Evolutionary conservation across 441 rosid species (phyloP).

Genomic region (Daphne laureola): DNA sequence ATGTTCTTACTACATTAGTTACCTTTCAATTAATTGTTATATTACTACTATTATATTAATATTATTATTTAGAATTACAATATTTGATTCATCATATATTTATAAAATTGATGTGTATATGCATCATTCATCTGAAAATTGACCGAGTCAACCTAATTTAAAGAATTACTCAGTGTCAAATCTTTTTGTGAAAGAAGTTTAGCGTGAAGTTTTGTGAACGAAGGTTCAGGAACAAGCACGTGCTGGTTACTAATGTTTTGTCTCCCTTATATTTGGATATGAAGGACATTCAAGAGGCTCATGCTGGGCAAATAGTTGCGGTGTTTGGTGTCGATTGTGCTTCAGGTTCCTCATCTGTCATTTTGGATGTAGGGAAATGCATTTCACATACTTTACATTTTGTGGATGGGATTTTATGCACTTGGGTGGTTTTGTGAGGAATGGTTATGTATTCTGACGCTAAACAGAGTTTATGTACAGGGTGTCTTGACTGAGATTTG

Average conservation of each 20-base stretch:
- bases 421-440: no score
- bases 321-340: conserved; percentile 98
- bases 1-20: no score
- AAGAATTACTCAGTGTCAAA: background rate
- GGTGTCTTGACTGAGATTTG: no score
- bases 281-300: conserved; percentile 97
- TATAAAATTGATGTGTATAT: no score
- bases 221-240: background rate
- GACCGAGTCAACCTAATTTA: conserved; percentile 2
- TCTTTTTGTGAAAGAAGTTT: conserved; percentile 2
- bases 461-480: no score
- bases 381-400: background rate
- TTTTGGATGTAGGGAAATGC: background rate
- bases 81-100: no score
- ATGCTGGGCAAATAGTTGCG: conserved; percentile 98
- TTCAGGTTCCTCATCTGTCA: conserved; percentile 48
- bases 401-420: no score
- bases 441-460: no score
- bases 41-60: no score
- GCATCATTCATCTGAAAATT: background rate
- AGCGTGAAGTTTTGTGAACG: no score
- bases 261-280: conserved; percentile 11
- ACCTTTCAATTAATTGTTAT: no score
- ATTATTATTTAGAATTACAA: no score
- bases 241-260: background rate